Evolutionary conservation across 1,284 basidiomycete species (phyloP), one percentile per base, ranked within the genome.

Genomic region (Phaffia rhodozyma): DNA sequence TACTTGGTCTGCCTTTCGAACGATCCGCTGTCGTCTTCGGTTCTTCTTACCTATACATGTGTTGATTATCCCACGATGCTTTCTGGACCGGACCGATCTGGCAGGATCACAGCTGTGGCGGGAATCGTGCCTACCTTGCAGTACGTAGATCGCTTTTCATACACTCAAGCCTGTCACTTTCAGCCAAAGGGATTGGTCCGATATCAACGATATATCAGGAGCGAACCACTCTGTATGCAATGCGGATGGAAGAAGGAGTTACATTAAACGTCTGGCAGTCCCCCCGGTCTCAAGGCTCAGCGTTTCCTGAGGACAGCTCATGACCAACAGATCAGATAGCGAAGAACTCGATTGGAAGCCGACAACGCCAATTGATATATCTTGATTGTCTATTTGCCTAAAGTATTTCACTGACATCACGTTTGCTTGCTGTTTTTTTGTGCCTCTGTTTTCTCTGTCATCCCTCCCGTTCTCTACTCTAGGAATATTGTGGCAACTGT

Each of bases 401-500:
- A 59, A 55, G 29, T 51, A 57, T 48, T 25, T 38, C 53, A 34
- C 57, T 54, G n/a, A 58, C 56, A 34, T 53, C 11, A 63, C 53
- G 43, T 49, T 32, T 18, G 11, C 55, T 32, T n/a, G 47, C 20
- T 23, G 34, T 23, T n/a, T 20, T 43, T 34, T 34, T n/a, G 30
- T 50, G 23, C 30, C 18, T 32, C 49, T 27, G 50, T 48, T 53
- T 60, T 30, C 25, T 11, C n/a, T 49, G 27, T 25, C 23, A 51
- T 32, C 54, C 27, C 58, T 49, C 23, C 47, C 55, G 20, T 49
- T 55, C 38, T 61, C 60, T 58, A 60, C 60, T 60, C 54, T 67
- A 83, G 82, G 81, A 98, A 98, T 78, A 98, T 98, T 69, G 94
- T 99, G 70, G 94, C 96, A 13, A 99, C 96, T 20, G 96, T 98